Conservation (phyloP, 2,329 filamentous ascomycete species). For the Chrysoporthe deuterocubensis region DNA sequence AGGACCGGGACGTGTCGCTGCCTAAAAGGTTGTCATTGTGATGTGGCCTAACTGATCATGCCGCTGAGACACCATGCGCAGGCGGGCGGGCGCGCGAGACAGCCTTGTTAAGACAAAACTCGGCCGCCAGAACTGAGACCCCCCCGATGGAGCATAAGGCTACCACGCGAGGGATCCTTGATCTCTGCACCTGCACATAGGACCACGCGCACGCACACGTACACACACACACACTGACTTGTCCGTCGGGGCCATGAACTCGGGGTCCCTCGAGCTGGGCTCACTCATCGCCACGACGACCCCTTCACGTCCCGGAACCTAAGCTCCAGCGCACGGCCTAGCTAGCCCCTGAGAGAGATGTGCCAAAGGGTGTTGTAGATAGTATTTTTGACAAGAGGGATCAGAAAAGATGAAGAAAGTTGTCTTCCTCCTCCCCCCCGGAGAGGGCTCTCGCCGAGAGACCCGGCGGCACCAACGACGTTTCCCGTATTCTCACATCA, state of each 20-base stretch:
- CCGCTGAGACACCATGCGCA: not conserved
- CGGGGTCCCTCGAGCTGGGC: not conserved
- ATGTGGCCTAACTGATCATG: not conserved
- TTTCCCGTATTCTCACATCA: constrained; percentile 2
- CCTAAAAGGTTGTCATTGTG: not conserved
- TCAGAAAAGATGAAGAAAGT: not conserved
- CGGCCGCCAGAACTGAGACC: not conserved
- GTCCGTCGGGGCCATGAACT: not conserved
- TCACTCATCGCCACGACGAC: not conserved
- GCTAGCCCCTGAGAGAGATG: not conserved
- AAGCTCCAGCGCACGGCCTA: not conserved
- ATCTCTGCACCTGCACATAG: not conserved
- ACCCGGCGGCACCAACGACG: not conserved
- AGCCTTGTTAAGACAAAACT: not conserved
- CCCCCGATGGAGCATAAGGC: not conserved
- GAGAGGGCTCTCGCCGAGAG: not conserved
- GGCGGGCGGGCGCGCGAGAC: too few relatives aligned
- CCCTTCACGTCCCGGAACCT: not conserved
- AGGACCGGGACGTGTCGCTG: not conserved
- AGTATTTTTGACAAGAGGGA: not conserved
- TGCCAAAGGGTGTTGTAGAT: not conserved
- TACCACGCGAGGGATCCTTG: not conserved
- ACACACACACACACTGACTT: not conserved
- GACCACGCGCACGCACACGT: not conserved
- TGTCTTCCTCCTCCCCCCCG: too few relatives aligned